Conservation (phyloP, 2,329 filamentous ascomycete species). For the Gremmenia infestans region DNA sequence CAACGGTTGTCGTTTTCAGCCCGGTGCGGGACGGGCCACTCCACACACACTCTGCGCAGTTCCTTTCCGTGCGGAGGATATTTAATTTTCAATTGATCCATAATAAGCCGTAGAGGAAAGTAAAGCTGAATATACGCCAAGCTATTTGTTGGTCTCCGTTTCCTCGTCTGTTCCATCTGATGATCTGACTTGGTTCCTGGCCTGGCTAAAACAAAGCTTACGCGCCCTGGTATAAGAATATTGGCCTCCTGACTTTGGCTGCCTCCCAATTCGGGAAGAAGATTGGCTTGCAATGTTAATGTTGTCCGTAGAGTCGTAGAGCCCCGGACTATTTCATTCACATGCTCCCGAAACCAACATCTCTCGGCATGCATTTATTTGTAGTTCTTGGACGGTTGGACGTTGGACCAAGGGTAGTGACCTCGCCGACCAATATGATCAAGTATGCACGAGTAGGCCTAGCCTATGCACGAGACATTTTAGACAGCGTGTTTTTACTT, state of each 20-base stretch:
- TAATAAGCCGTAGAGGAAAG: neutral
- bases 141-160: neutral
- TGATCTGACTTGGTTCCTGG: neutral
- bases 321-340: neutral
- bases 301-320: no score
- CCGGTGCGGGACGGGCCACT: no score
- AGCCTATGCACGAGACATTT: no score
- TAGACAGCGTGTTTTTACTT: neutral
- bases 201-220: conserved; percentile 5
- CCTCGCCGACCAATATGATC: no score
- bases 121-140: neutral
- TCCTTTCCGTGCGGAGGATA: no score
- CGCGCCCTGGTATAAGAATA: conserved; percentile 1
- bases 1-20: no score
- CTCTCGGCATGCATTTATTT: neutral
- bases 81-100: neutral
- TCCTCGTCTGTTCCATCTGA: neutral
- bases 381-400: neutral
- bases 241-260: neutral
- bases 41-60: no score
- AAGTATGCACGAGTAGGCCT: no score
- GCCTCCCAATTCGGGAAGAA: neutral
- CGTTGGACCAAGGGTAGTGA: neutral
- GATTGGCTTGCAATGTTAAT: neutral
- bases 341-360: neutral